Base-by-base conservation (phyloP, 345 rosid species). In the Gossypium raimondii region DNA sequence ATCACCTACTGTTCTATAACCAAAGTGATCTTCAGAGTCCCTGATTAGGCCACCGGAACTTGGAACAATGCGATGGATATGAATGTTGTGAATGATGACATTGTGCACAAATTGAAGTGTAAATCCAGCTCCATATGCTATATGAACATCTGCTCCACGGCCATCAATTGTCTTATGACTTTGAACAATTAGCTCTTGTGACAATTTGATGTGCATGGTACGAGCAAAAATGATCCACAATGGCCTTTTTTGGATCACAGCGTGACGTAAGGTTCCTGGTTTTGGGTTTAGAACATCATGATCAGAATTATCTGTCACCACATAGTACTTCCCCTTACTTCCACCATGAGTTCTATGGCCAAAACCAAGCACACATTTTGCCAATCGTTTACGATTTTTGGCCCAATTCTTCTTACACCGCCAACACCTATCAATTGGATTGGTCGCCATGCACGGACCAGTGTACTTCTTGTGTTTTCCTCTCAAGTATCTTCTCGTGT, bases 281-380 rank as follows among this genome's bases (percentile, higher is more conserved):
- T 4, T 34, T 34, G 41, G 41, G 7, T 34, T 34, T 34, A 34
- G 41, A 34, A 34, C 41, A 34, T 34, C 41, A 34, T 34, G 7
- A 34, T 34, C 41, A 34, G 94, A 79, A 2, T 70, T 14, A 22
- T 92, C 90, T 0, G 82, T 86, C 22, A 94, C 98, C 0, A 86
- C 72, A 67, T 92, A 94, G 74, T 73, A 29, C 17, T 51, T 76
- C 4, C 97, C 98, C 0, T 7, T 17, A 75, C 76, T 78, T 4
- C 98, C 97, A 69, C 98, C 97, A 2, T 70, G 84, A 53, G 94
- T 85, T 47, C 6, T 83, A 62, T 81, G 82, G 77, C 94, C 41
- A 34, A 34, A 34, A 34, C 41, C 41, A 34, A 34, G 41, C 41
- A 34, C 41, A 34, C 41, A 34, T 34, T 34, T 34, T 34, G 41